Evolutionary conservation across 208 protist species (phyloP).

Genomic region (Phytomonas serpens): DNA sequence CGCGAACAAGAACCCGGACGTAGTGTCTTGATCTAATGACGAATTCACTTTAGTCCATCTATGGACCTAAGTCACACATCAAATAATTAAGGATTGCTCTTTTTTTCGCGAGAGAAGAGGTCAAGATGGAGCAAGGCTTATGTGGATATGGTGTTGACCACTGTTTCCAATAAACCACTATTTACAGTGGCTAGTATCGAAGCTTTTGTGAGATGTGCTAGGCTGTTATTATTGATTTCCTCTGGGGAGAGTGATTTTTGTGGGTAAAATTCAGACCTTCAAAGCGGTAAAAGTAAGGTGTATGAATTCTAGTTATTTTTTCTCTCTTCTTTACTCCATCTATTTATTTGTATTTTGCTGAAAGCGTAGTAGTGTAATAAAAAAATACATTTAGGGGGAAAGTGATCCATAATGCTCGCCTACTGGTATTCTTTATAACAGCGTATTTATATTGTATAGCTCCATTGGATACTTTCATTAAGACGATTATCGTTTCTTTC

Average conservation of each 20-base stretch:
- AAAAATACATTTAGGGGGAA: constrained; percentile 1
- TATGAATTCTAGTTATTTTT: background rate
- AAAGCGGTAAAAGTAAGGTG: background rate
- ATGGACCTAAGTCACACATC: background rate
- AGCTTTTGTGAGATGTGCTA: background rate
- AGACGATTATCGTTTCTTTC: background rate
- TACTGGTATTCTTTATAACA: background rate
- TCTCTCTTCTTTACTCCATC: background rate
- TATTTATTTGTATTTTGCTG: constrained; percentile 2
- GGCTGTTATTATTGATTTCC: background rate
- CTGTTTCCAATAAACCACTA: background rate
- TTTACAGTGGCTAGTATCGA: background rate
- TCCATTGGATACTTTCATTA: background rate
- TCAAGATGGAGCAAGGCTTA: background rate
- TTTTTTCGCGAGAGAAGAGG: background rate
- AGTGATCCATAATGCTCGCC: background rate
- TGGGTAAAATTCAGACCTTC: constrained; percentile 5
- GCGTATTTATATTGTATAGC: background rate
- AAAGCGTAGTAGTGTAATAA: background rate
- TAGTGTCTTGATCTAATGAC: background rate
- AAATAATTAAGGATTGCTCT: background rate
- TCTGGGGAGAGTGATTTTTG: background rate
- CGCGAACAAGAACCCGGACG: background rate
- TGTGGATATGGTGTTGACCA: background rate
- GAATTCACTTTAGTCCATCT: background rate